Percentiles rank a stretch among this genome's conserved stretches.
These are phyloP conservation scores for Microcos paniculata DNA, from an alignment of 345 rosid genomes.

Conservation along the genomic window DNA sequence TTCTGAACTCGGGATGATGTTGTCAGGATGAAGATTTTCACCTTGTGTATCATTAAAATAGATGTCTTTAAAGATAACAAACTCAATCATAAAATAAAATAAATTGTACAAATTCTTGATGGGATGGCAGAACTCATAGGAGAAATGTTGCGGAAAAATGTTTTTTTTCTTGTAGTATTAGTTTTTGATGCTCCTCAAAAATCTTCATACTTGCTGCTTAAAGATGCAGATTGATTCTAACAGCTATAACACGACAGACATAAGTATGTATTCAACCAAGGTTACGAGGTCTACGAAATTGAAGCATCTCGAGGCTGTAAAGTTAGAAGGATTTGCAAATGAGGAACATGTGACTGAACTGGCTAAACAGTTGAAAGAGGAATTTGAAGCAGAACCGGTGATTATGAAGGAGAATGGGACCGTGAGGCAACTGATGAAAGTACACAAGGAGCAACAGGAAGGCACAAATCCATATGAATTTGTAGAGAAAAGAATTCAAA, in stretches of 20 bases:
- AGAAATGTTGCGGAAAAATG: background rate
- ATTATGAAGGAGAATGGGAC: background rate
- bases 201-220: background rate
- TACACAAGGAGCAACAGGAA: background rate
- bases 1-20: background rate
- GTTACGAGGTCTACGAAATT: background rate
- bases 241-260: background rate
- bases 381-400: background rate
- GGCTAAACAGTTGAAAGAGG: background rate
- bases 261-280: background rate
- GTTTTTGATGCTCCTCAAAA: background rate
- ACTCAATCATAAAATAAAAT: background rate
- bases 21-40: background rate
- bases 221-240: background rate
- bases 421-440: background rate
- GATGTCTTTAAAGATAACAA: background rate
- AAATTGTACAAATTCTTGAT: background rate
- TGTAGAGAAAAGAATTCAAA: background rate
- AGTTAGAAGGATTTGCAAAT: constrained; percentile 5
- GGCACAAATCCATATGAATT: background rate
- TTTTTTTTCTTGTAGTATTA: background rate
- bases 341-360: background rate
- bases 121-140: background rate
- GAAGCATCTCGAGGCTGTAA: constrained; percentile 2
- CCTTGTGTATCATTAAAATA: background rate